Conservation (phyloP, 306 rosid species). For the Fagus crenata region DNA sequence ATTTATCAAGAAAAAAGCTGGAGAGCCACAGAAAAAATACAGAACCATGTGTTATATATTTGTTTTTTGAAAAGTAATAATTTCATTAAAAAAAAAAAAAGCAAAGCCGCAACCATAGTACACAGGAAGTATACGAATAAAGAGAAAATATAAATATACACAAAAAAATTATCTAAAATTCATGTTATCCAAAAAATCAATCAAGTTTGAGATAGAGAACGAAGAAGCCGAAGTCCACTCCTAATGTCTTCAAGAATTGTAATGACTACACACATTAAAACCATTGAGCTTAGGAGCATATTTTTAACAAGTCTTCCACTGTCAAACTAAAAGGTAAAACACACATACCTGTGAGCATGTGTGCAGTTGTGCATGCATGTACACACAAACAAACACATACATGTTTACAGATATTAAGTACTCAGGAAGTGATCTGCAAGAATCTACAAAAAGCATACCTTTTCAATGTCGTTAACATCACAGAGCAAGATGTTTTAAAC, state of each 20-base stretch:
- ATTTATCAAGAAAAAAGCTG: too few relatives aligned
- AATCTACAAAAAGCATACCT: not conserved
- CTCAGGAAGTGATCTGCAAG: not conserved
- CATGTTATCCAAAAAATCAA: too few relatives aligned
- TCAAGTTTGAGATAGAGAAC: too few relatives aligned
- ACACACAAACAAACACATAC: not conserved
- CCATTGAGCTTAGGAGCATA: not conserved
- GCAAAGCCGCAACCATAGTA: too few relatives aligned
- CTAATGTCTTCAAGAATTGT: not conserved
- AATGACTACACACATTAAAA: not conserved
- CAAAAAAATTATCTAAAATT: too few relatives aligned
- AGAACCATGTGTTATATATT: not conserved
- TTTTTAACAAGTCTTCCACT: not conserved
- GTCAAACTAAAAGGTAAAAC: not conserved
- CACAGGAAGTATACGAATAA: too few relatives aligned
- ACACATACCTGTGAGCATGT: not conserved
- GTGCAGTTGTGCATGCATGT: not conserved
- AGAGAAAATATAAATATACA: too few relatives aligned
- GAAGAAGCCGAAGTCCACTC: too few relatives aligned
- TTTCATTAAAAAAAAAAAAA: too few relatives aligned
- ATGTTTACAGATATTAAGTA: not conserved
- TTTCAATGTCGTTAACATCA: not conserved
- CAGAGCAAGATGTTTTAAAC: constrained; percentile 9
- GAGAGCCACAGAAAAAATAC: not conserved
- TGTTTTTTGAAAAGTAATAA: too few relatives aligned